Base-by-base conservation (phyloP, 306 rosid species). In the Aeschynomene evenia region DNA sequence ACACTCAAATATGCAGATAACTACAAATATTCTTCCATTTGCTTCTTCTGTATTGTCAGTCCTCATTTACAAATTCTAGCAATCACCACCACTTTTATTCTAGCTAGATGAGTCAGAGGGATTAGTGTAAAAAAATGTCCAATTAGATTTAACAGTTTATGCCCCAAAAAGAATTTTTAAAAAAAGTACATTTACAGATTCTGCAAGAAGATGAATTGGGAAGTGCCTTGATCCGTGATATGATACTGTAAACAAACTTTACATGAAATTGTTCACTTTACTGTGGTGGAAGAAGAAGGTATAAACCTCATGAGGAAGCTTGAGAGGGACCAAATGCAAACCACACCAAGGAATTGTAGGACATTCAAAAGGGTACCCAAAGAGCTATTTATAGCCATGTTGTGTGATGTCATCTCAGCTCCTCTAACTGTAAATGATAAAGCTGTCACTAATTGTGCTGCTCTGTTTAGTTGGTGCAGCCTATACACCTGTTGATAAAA, bases 401-500 rank as follows among this genome's bases (percentile, higher is more conserved):
- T 94, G 73, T 94, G 96, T 16, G 91, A 37, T 24, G 99, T 94
- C 87, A 85, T 82, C 76, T 94, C 99, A 53, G 95, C 97, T 77
- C 99, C 99, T 87, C 90, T 88, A 31, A 94, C 90, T 0, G 99
- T 91, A 82, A 80, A 94, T 39, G 96, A 91, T 71, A 94, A 85
- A 57, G 99, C 99, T 67, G 99, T 87, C 77, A 94, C 99, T 74
- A 94, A 77, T 83, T 94, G 99, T 22, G 97, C 97, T 58, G 99
- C 97, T 79, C 97, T 83, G 70, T 94, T 91, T 81, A 94, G 90
- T 66, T 95, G 99, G 84, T 95, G 96, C 79, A 95, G 78, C 76
- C 99, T 87, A 75, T 95, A 95, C 34, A 95, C 96, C 99, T 95
- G 87, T 71, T 19, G 33, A 72, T 50, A 67, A 36, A 74, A 72